Conservation (phyloP, 2,329 filamentous ascomycete species). For the Dactylellina drechsleri region DNA sequence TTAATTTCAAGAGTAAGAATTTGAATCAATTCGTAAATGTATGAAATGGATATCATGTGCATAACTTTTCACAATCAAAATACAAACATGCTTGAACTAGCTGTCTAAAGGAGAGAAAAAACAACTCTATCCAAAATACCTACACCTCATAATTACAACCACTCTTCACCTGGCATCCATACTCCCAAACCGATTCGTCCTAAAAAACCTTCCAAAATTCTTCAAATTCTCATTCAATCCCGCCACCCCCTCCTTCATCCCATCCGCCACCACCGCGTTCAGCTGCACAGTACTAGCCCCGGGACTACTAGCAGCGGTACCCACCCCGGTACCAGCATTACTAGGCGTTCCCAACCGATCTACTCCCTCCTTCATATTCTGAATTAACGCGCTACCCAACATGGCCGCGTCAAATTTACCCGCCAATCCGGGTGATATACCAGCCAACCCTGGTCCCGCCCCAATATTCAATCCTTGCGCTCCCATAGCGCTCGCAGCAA, state of each 20-base stretch:
- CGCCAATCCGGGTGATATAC: conserved; percentile 32
- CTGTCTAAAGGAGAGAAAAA: no score
- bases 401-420: conserved; percentile 48
- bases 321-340: conserved; percentile 14
- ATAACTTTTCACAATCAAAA: no score
- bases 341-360: conserved; percentile 46
- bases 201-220: conserved; percentile 54
- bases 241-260: conserved; percentile 46
- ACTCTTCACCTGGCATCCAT: conserved; percentile 35
- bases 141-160: no score
- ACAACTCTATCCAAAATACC: no score
- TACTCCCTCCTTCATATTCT: conserved; percentile 49
- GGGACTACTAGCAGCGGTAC: conserved; percentile 43
- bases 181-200: conserved; percentile 41
- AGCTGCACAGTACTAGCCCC: conserved; percentile 38
- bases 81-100: no score
- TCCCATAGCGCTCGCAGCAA: neutral
- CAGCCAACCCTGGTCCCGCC: conserved; percentile 11
- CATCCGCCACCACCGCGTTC: conserved; percentile 28
- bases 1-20: no score
- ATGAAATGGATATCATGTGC: no score
- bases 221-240: conserved; percentile 53
- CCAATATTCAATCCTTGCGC: conserved; percentile 25
- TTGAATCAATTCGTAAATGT: no score
- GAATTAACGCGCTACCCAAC: conserved; percentile 46